These are phyloP conservation scores for Chalciporus sphaerocephalus DNA, from an alignment of 768 basidiomycete species.

Conservation along the genomic window DNA sequence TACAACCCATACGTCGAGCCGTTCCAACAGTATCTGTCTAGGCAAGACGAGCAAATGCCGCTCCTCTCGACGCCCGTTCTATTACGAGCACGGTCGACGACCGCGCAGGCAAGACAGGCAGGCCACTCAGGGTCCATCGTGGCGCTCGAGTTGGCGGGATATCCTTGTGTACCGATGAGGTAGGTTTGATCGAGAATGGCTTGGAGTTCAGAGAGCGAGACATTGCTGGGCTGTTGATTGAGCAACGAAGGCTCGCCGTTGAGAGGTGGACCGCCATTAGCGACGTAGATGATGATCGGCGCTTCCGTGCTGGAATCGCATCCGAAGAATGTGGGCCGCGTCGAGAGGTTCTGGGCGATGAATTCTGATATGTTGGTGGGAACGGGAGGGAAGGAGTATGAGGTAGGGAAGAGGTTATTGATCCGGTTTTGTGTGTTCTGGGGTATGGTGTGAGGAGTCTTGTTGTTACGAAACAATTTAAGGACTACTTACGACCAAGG, in stretches of 20 bases:
- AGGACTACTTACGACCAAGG: constrained; percentile 3
- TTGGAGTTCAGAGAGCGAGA: constrained; percentile 25
- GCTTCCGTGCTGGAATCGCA: constrained; percentile 29
- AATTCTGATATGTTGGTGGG: constrained; percentile 18
- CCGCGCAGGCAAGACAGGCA: constrained; percentile 42
- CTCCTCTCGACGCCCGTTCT: constrained; percentile 11
- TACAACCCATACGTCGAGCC: background rate
- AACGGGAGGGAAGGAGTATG: constrained; percentile 14
- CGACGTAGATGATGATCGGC: constrained; percentile 51
- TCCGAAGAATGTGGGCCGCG: constrained; percentile 35
- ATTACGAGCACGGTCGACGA: constrained; percentile 39
- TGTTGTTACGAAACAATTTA: background rate
- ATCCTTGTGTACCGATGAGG: constrained; percentile 37
- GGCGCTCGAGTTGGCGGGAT: constrained; percentile 20
- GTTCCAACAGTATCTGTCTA: constrained; percentile 20
- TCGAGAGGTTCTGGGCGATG: constrained; percentile 27
- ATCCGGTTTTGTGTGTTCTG: constrained; percentile 7
- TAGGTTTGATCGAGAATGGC: constrained; percentile 42
- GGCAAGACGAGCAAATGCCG: constrained; percentile 20
- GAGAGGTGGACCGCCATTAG: constrained; percentile 42
- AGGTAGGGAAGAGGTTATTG: constrained; percentile 6
- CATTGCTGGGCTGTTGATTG: constrained; percentile 23
- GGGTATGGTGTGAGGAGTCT: background rate
- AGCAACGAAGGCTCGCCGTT: constrained; percentile 33
- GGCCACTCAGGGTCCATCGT: constrained; percentile 37